Conservation (phyloP, 192 early-diverging fungal species). For the Helicostylum pulchrum region DNA sequence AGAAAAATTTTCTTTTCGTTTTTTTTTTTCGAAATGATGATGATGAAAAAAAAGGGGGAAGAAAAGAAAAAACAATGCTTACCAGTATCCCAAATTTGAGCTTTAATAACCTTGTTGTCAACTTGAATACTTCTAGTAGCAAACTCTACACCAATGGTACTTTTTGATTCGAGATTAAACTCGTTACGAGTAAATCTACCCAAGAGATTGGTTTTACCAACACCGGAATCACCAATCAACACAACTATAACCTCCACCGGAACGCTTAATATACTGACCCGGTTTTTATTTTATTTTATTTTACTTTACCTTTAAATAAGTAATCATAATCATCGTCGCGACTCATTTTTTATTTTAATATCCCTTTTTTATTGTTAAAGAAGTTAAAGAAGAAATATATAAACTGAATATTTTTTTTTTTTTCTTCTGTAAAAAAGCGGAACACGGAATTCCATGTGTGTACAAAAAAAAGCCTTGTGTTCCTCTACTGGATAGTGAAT, state of each 20-base stretch:
- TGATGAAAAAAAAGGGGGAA: no score
- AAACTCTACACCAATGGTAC: conserved; percentile 99
- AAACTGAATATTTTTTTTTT: neutral
- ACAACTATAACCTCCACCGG: conserved; percentile 50
- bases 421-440: no score
- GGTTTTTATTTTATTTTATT: neutral
- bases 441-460: no score
- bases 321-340: conserved; percentile 77
- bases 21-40: no score
- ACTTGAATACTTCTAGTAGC: conserved; percentile 95
- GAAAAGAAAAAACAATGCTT: conserved; percentile 1
- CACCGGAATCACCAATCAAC: conserved; percentile 60
- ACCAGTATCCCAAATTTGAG: conserved; percentile 99
- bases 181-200: conserved; percentile 96
- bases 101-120: conserved; percentile 96
- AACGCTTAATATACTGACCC: neutral
- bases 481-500: no score
- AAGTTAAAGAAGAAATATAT: neutral
- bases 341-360: conserved; percentile 21
- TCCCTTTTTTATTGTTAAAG: no score
- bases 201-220: conserved; percentile 93
- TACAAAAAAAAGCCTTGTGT: no score
- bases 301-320: conserved; percentile 72
- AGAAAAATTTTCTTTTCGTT: no score
- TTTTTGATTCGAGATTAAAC: conserved; percentile 97